These are phyloP conservation scores for Rhynchospora tenuis DNA, from an alignment of 176 grass and related monocot species.

Conservation along the genomic window DNA sequence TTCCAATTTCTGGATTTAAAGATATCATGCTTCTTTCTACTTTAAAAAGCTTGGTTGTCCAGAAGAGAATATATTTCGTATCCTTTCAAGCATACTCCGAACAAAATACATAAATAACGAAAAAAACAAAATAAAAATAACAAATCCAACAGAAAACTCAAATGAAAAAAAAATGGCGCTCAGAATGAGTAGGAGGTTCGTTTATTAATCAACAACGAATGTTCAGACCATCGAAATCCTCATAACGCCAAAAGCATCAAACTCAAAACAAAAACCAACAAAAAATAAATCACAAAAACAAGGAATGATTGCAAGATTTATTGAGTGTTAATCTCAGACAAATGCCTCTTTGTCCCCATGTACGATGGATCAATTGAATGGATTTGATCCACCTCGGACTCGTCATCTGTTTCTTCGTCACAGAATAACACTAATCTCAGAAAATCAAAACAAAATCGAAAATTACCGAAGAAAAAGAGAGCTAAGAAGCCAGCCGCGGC, in stretches of 20 bases:
- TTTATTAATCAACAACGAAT: background rate
- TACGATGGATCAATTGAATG: slow-evolving; percentile 17
- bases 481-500: background rate
- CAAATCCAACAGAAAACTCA: background rate
- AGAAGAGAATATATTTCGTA: background rate
- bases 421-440: background rate
- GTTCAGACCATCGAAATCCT: slow-evolving; percentile 18
- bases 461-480: background rate
- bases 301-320: background rate
- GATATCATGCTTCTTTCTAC: background rate
- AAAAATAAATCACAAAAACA: background rate
- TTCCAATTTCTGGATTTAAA: background rate
- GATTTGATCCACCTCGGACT: slow-evolving; percentile 22
- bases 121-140: background rate
- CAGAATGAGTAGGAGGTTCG: slow-evolving; percentile 30
- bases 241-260: slow-evolving; percentile 6
- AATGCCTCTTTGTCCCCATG: slow-evolving; percentile 24
- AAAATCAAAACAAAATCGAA: background rate
- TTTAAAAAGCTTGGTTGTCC: background rate
- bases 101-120: background rate
- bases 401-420: slow-evolving; percentile 31
- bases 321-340: slow-evolving; percentile 23
- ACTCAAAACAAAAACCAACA: background rate
- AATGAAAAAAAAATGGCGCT: background rate
- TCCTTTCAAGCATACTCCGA: background rate